These are phyloP conservation scores for Metschnikowia colocasiae DNA, from an alignment of 805 yeast genomes.

Conservation along the genomic window DNA sequence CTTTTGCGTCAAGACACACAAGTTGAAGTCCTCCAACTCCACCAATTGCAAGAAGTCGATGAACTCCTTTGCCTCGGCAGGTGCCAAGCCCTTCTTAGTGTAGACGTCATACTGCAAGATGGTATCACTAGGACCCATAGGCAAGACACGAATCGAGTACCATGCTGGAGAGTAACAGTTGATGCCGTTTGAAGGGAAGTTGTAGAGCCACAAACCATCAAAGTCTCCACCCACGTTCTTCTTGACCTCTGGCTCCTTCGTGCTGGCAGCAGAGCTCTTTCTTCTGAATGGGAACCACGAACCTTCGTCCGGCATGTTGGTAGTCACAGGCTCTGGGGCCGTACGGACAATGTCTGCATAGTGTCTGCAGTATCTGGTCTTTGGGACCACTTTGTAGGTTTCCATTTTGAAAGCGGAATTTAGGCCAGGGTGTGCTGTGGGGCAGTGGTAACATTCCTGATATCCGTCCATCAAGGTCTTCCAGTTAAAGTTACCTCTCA, in stretches of 20 bases:
- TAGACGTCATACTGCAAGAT: conserved; percentile 58
- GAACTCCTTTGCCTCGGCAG: conserved; percentile 54
- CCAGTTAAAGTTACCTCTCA: conserved; percentile 64
- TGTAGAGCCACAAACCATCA: conserved; percentile 61
- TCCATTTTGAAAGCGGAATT: conserved; percentile 57
- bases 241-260: conserved; percentile 25
- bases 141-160: conserved; percentile 60
- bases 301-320: conserved; percentile 23
- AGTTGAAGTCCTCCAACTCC: conserved; percentile 56
- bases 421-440: conserved; percentile 64
- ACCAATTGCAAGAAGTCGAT: conserved; percentile 61
- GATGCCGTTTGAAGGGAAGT: conserved; percentile 58
- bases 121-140: conserved; percentile 51
- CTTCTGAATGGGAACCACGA: conserved; percentile 54
- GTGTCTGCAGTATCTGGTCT: conserved; percentile 57
- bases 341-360: conserved; percentile 50
- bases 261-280: conserved; percentile 18
- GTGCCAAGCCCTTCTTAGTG: conserved; percentile 55
- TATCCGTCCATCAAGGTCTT: conserved; percentile 65
- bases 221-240: conserved; percentile 58
- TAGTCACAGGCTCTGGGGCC: conserved; percentile 16
- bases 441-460: conserved; percentile 67
- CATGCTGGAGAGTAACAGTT: conserved; percentile 67
- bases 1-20: conserved; percentile 57
- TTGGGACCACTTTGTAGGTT: conserved; percentile 62